Base-by-base conservation (phyloP, 2,329 filamentous ascomycete genomes). In the Thielaviopsis ethacetica region DNA sequence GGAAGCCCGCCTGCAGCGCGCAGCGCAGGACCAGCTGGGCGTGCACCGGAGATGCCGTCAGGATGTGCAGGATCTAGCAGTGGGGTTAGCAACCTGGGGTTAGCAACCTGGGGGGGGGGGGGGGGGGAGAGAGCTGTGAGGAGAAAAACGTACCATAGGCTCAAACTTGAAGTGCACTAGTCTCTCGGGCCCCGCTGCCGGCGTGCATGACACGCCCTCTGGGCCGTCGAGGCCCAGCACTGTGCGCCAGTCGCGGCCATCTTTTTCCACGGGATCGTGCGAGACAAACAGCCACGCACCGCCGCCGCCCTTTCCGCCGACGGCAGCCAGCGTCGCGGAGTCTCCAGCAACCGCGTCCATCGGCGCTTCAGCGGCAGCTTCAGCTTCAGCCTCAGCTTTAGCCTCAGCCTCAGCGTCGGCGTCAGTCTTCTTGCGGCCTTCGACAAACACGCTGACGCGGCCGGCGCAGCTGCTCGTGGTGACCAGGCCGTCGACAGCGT, bases 381-480 rank as follows among this genome's bases (percentile, higher is more conserved):
- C n/a, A n/a, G n/a, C n/a, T n/a, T n/a, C n/a, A n/a, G n/a, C n/a
- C n/a, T n/a, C n/a, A n/a, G n/a, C n/a, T n/a, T n/a, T n/a, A n/a
- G n/a, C n/a, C n/a, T n/a, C n/a, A n/a, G n/a, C n/a, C n/a, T n/a
- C n/a, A n/a, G n/a, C n/a, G 19, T 34, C 26, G 19, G 26, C 21
- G 54, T 27, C 21, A 57, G 63, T 85, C 52, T 73, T 74, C 0
- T 59, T 59, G 49, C 54, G 54, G 9, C 91, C 91, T 72, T 96
- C 91, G 0, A 94, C 74, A 67, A 94, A 97, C 3, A 96, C 86
- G 63, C 86, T 91, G 53, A 94, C 80, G 57, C 91, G 77, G 0
- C 91, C 91, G 1, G 89, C 87, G 69, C 91, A 97, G 70, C 90
- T 95, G 71, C 90, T 95, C 2, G 91, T 96, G 1, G 91, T 96